phyloP scores from a whole-genome alignment of 345 rosid species.

The Salix dunnii region DNA sequence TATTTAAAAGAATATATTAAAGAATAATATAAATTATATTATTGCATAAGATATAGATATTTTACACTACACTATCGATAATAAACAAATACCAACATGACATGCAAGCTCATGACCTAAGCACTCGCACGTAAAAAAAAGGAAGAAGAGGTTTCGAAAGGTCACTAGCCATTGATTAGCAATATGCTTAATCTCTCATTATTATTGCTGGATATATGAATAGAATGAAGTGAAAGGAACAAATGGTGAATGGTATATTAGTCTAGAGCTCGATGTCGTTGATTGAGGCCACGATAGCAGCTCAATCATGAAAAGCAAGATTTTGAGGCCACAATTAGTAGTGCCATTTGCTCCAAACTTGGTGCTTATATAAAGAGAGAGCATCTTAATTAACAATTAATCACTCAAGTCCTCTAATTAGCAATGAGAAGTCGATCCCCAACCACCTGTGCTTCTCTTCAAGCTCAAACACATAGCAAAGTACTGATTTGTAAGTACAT shows the following conservation, averaged over 20 bases:
- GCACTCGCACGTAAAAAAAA: not conserved
- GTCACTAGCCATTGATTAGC: not conserved
- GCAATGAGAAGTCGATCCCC: slow-evolving; percentile 9
- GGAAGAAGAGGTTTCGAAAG: not conserved
- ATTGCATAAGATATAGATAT: too few relatives aligned
- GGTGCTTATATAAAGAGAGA: slow-evolving; percentile 18
- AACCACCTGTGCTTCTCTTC: not conserved
- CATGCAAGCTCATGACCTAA: not conserved
- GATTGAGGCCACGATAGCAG: slow-evolving; percentile 26
- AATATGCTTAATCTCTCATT: not conserved
- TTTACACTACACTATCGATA: too few relatives aligned
- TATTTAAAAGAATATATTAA: too few relatives aligned
- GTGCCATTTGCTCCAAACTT: slow-evolving; percentile 25
- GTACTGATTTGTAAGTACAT: not conserved
- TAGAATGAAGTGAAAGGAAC: not conserved
- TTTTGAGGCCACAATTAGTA: not conserved
- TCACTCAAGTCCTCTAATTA: slow-evolving; percentile 13
- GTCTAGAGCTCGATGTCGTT: slow-evolving; percentile 8
- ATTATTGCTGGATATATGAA: not conserved
- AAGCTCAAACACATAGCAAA: not conserved
- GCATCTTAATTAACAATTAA: slow-evolving; percentile 31
- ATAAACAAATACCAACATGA: not conserved
- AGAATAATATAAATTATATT: too few relatives aligned
- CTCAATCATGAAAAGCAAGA: slow-evolving; percentile 3
- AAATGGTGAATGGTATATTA: not conserved